Base-by-base conservation (phyloP, 208 protist species). In the Acanthamoeba castellanii region DNA sequence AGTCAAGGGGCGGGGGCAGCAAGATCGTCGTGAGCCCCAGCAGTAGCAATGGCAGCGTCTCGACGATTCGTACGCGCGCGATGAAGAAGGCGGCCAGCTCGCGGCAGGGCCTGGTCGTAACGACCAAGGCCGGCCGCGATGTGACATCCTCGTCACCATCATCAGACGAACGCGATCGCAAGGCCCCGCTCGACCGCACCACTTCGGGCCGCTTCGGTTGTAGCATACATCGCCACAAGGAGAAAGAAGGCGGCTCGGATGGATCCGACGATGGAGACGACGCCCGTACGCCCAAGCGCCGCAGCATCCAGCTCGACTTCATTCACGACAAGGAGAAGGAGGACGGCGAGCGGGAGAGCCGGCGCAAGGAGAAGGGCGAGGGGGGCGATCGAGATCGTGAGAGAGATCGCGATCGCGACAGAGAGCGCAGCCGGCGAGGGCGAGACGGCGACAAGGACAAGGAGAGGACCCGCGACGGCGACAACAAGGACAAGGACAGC, bases 71-170 rank as follows among this genome's bases (percentile, higher is more conserved):
- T 11, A 52, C 50, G 47, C 42, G 78, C 5, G 27, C 78, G 9
- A 87, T 87, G 50, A 87, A 87, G 78, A 87, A 87, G 78, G 78
- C 78, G 50, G 50, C 78, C 78, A 87, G 78, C 47, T 45, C 50
- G 20, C 78, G 78, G 3, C 78, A 87, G 50, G 50, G n/a, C 4
- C 25, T 87, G 47, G 22, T 20, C 20, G 50, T 64, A 7, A 22
- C 50, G 16, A 34, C 9, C 30, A 64, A 64, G 18, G 18, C 3
- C 16, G 22, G 20, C 7, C 37, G 72, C 6, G 30, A 82, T 55
- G 8, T 18, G 11, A 32, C 66, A 3, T n/a, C 18, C 0, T 25
- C 74, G 32, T 82, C 18, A 22, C 5, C 37, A 37, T 27, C 66
- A 9, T 27, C 45, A 34, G 68, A 45, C 30, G 34, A 42, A 76